Evolutionary conservation across 768 basidiomycete species (phyloP), one percentile per base, ranked within the genome.

Genomic region (Mycena pura): DNA sequence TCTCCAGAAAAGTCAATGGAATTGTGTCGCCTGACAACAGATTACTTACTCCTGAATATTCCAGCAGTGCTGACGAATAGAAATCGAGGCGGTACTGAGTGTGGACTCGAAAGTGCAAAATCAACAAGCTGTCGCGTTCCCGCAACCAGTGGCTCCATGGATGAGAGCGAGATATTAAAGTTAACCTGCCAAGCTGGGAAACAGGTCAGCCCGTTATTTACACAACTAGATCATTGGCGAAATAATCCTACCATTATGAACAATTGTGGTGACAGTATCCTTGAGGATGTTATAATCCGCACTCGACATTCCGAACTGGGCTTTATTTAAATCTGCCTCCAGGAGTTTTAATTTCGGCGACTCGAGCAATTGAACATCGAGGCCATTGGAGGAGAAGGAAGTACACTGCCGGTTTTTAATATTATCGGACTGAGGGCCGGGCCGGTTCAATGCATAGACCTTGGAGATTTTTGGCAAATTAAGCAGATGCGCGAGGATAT

Each of bases 171-270:
- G 2, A 73, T 38, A 46, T 74, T 76, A 59, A 78, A 78, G 64
- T 79, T 70, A 2, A 77, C 73, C 6, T 65, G 65, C 77, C 76
- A 80, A 10, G 76, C 78, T 77, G 41, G 17, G 27, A 17, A 13
- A 40, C 11, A 1, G 19, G 17, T 46, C 22, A 51, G 25, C n/a
- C n/a, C n/a, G n/a, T n/a, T n/a, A n/a, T n/a, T n/a, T 5, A 22
- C 19, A 17, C 45, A 3, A 19, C 57, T 25, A 57, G 25, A 10
- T 49, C 49, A 47, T 48, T 6, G 24, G 31, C 11, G 29, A 15
- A 50, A 29, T 17, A 10, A 21, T 4, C 53, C 61, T 31, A 76
- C 77, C 77, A 50, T 72, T 73, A 31, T 76, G 76, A 11, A 78
- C 63, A 29, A 77, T 71, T n/a, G 49, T 49, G 1, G 70, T 74